Evolutionary conservation across 495 filamentous ascomycete species (phyloP), one percentile per base, ranked within the genome.

Genomic region (Oidiodendron maius): DNA sequence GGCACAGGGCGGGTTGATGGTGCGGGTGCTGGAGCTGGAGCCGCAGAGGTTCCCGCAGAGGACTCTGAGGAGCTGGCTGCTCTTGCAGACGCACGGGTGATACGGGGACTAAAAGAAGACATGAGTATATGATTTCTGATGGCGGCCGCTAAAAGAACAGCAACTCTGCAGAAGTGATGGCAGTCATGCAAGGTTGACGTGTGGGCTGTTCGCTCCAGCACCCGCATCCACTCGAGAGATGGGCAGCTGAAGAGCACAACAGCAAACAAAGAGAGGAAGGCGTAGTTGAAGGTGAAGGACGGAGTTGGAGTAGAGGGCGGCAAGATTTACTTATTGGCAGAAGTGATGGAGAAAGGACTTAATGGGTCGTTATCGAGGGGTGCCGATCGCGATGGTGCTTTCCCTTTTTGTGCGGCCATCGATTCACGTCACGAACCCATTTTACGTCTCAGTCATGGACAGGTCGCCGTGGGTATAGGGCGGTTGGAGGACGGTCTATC

Each of bases 51-150:
- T 35, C 67, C 68, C 58, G 63, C 66, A 52, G 71, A 68, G 47
- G 71, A 64, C 53, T 64, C 71, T 39, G 53, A 58, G 15, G 49
- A 51, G 41, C 40, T 53, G 46, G 83, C 84, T 65, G 84, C 84
- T 74, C 80, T 75, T 72, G 83, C 80, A 58, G 86, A 78, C 56
- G 86, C 87, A 65, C 86, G 81, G 70, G 86, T 89, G 46, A 83
- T 76, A 80, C 86, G 89, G 49, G 83, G 76, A 81, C 86, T 91
- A 78, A 25, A 25, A 75, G 84, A 86, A 75, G 85, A 85, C 86
- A 89, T 89, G 80, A 87, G 86, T 76, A 57, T 52, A 24, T 54
- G 47, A n/a, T 13, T 53, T 41, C 21, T 40, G 39, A 38, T 18
- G 39, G 28, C 48, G 18, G 30, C 40, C 36, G 16, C 15, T 22